Evolutionary conservation across 768 basidiomycete genomes (phyloP), one percentile per base, ranked within the genome.

Genomic region (Antrodiella citrinella): DNA sequence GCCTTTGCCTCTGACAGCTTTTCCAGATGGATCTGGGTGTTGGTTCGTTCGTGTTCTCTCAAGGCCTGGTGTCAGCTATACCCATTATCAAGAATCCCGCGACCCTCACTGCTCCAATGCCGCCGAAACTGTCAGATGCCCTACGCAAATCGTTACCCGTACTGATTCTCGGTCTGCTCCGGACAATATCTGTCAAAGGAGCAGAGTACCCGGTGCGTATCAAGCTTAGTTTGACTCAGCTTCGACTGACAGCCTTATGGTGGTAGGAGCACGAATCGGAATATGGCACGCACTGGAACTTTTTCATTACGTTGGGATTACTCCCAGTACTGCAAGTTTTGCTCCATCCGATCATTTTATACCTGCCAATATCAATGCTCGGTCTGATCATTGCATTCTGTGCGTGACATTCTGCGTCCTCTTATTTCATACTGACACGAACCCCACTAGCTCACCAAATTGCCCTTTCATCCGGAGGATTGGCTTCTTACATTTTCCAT

Each of bases 241-340:
- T 20, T 53, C 22, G 18, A 40, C 11, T 46, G 25, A 40, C 23
- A 30, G 44, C 23, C 41, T 20, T 15, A 35, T 35, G 13, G n/a
- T 10, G 21, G 24, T 51, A 85, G 94, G 96, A 98, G 70, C 96
- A 98, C 52, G 84, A 87, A 49, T 85, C 93, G 0, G 96, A 99
- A 68, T 98, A 98, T 56, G 96, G 96, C 0, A 80, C 81, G 0
- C 95, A 98, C 59, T 99, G 96, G 96, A 98, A 98, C 64, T 97
- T 98, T 68, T 99, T 99, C 75, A 77, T 98, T 57, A 97, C 96
- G 0, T 73, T 98, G 19, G 91, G 86, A 0, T 57, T 90, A 0
- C 63, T 97, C 4, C 93, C 93, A 0, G 61, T 90, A 3, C 66
- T 88, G 11, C 82, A 91, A 60, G 75, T 83, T 2, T 41, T 80